These are phyloP conservation scores for Diutina pseudorugosa DNA, from an alignment of 1,139 yeast genomes.

Conservation along the genomic window DNA sequence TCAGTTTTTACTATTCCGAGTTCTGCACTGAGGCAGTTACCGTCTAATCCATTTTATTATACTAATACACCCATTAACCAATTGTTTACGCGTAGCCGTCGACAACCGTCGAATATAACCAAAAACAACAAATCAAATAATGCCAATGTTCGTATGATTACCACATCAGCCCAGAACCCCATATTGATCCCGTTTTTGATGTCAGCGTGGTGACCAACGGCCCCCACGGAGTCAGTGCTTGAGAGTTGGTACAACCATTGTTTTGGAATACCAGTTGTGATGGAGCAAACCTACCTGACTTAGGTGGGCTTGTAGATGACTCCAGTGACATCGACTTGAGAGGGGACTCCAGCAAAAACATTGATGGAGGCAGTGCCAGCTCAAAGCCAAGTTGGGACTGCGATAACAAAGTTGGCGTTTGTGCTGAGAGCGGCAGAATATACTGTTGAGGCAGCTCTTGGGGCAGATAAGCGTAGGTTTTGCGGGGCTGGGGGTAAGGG, in stretches of 20 bases:
- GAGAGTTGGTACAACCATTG: background rate
- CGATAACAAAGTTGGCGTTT: background rate
- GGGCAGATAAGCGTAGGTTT: constrained; percentile 1
- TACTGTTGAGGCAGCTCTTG: background rate
- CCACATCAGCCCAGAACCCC: constrained; percentile 4
- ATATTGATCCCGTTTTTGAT: background rate
- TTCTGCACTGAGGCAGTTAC: background rate
- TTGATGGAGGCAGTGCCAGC: background rate
- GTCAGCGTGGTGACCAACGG: background rate
- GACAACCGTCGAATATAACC: constrained; percentile 1
- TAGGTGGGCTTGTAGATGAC: background rate
- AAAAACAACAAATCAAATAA: background rate
- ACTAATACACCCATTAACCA: constrained; percentile 2
- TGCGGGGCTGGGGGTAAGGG: background rate
- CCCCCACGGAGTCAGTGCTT: background rate
- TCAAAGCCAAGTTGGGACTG: background rate
- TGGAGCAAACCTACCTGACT: background rate
- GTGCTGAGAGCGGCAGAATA: background rate
- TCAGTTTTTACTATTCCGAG: too few species aligned
- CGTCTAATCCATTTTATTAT: background rate
- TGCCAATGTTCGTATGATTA: background rate
- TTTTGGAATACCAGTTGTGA: background rate
- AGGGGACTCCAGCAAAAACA: background rate
- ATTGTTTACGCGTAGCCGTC: constrained; percentile 2
- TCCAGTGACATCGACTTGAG: background rate